phyloP scores from a whole-genome alignment of 202 grass and related monocot genomes.

The Zoysia matrella region DNA sequence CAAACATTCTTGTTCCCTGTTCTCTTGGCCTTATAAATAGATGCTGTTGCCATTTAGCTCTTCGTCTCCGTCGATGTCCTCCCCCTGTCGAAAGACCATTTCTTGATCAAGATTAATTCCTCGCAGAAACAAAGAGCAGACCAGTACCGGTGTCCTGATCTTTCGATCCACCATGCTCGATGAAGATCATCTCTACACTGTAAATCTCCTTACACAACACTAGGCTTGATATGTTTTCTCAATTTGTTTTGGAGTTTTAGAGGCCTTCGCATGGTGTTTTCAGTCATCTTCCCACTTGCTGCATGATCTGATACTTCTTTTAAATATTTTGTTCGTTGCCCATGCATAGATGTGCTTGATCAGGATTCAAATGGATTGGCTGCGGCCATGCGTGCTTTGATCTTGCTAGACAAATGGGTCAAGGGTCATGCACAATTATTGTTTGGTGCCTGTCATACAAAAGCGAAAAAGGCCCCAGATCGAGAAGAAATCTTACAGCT shows the following conservation, averaged over 20 bases:
- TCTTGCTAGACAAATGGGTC: slow-evolving; percentile 25
- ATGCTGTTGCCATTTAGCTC: slow-evolving; percentile 34
- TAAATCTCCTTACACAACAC: slow-evolving; percentile 32
- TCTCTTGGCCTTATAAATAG: neutral
- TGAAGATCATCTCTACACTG: slow-evolving; percentile 27
- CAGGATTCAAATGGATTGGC: slow-evolving; percentile 33
- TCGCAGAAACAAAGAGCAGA: neutral
- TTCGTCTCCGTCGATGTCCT: neutral
- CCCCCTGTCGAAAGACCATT: neutral
- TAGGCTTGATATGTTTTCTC: slow-evolving; percentile 11
- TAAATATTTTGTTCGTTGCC: slow-evolving; percentile 3
- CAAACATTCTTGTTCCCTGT: slow-evolving; percentile 28
- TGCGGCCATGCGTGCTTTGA: slow-evolving; percentile 10
- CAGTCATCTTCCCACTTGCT: neutral
- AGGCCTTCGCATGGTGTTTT: neutral
- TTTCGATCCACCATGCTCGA: slow-evolving; percentile 48
- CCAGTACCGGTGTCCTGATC: neutral
- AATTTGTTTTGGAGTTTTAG: slow-evolving; percentile 17
- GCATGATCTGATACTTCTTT: neutral
- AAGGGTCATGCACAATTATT: slow-evolving; percentile 36
- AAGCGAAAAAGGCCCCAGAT: slow-evolving; percentile 50
- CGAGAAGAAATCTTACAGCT: slow-evolving; percentile 39
- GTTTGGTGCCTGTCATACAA: slow-evolving; percentile 50
- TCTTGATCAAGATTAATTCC: neutral
- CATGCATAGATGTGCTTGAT: slow-evolving; percentile 43